Base-by-base conservation (phyloP, 352 stramenopile genomes). In the Pelagophyceae sp. region DNA sequence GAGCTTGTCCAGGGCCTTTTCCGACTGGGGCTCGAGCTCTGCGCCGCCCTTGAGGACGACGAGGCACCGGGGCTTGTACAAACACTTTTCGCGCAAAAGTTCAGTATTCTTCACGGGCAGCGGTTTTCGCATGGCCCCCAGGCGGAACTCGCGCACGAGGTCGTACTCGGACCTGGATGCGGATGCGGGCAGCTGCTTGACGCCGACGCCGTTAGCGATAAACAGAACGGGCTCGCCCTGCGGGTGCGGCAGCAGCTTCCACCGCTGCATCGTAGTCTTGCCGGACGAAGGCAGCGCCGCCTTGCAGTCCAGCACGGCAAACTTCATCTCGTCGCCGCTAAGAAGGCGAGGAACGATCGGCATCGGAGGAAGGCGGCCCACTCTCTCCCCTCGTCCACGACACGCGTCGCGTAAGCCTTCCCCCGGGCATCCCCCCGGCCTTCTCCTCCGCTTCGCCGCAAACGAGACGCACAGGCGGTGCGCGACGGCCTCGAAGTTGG, bases 261-360 rank as follows among this genome's bases (percentile, higher is more conserved):
- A 74, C 5, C 67, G 67, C 38, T 74, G 67, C 35, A 58, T 74
- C n/a, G 31, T 58, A 1, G 31, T 74, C 17, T 33, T 25, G 11
- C 33, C 67, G 17, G 19, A 40, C 6, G n/a, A 27, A 31, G 67
- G 67, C 33, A 74, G 37, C 37, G 20, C 17, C 1, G 67, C 33
- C 29, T 74, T 74, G 67, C 67, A 74, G 67, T 74, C 67, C 5
- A 74, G 3, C 1, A 37, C 61, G 29, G 15, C 61, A 37, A 71
- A 71, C 5, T 37, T 71, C 61, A 71, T 71, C 61, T 71, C 61
- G 29, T 37, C 33, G n/a, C 25, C 25, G 11, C 45, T 54, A 54
- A 54, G 45, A 11, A 54, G 11, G 23, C 11, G 11, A 54, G n/a
- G n/a, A n/a, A n/a, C n/a, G n/a, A n/a, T n/a, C n/a, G n/a, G n/a